Evolutionary conservation across 1,284 basidiomycete genomes (phyloP).

Genomic region (Malassezia globosa): DNA sequence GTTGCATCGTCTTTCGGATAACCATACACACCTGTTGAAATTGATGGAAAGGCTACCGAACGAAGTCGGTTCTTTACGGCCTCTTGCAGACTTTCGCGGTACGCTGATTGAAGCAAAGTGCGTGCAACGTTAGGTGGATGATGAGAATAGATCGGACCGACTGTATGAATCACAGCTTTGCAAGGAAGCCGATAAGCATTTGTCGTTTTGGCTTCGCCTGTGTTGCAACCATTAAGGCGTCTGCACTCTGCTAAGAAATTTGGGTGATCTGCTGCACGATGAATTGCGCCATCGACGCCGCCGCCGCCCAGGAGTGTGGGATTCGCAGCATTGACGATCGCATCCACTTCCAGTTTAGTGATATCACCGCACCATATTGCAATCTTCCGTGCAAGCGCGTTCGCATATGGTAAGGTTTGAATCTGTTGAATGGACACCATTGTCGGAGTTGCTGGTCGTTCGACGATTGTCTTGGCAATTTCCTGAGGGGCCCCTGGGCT

Average conservation of each 20-base stretch:
- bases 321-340: conserved; percentile 43
- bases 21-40: conserved; percentile 43
- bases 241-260: conserved; percentile 63
- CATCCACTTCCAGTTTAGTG: conserved; percentile 25
- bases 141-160: conserved; percentile 61
- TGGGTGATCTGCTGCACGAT: conserved; percentile 63
- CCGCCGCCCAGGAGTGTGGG: conserved; percentile 34
- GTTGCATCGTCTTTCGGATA: conserved; percentile 37
- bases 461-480: too few species aligned
- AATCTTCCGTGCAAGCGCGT: conserved; percentile 12
- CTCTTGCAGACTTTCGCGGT: conserved; percentile 25
- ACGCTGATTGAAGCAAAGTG: conserved; percentile 49
- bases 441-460: too few species aligned
- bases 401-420: conserved; percentile 1
- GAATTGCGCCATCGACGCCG: conserved; percentile 67
- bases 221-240: conserved; percentile 56
- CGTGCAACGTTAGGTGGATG: conserved; percentile 6
- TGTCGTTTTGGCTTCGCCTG: conserved; percentile 75
- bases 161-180: conserved; percentile 72
- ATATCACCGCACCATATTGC: conserved; percentile 14
- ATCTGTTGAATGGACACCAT: not conserved
- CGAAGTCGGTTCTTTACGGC: conserved; percentile 16
- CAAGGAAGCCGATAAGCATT: conserved; percentile 50
- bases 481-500: not conserved
- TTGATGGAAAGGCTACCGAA: conserved; percentile 37